Base-by-base conservation (phyloP, 148 eudicot genomes). In the Vaccinium macrocarpon region DNA sequence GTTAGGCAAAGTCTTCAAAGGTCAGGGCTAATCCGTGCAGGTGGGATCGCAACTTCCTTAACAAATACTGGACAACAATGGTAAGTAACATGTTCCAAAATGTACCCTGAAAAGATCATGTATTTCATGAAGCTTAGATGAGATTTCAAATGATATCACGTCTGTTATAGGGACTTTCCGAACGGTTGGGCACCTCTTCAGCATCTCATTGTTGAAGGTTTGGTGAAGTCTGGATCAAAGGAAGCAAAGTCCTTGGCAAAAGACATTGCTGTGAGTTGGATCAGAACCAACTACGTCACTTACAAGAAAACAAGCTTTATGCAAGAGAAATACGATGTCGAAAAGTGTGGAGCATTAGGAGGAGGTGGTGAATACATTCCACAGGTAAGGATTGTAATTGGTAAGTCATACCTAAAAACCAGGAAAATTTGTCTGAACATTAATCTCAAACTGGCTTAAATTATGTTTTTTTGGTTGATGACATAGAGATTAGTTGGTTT, bases 111-210 rank as follows among this genome's bases (percentile, higher is more conserved):
- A 48, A 38, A 3, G 76, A 71, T 71, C 49, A 35, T 38, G 13
- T 74, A 5, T 7, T 42, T 46, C 49, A 13, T 21, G 11, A 72
- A 32, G 35, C 50, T 35, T 71, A 16, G 16, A 2, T 52, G 55
- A 52, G 55, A 52, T 52, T 10, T 52, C 55, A 11, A 52, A 42
- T 42, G 46, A 42, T 42, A 42, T 42, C 46, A 42, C 46, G 46
- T 42, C 46, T 42, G 6, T 42, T 42, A 42, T 42, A 94, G 99
- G 98, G 99, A 96, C 86, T 96, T 86, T 89, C 99, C 99, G 1
- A 96, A 96, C 86, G 98, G 98, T 35, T 96, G 99, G 99, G 97
- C 98, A 0, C 98, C 99, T 7, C 80, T 94, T 80, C 99, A 96
- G 86, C 98, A 96, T 85, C 85, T 96, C 79, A 94, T 96, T 6